Percentiles rank a stretch among this genome's conserved stretches.
Conservation (phyloP, 106 monocot genomes). For the Dendrobium chrysotoxum region DNA sequence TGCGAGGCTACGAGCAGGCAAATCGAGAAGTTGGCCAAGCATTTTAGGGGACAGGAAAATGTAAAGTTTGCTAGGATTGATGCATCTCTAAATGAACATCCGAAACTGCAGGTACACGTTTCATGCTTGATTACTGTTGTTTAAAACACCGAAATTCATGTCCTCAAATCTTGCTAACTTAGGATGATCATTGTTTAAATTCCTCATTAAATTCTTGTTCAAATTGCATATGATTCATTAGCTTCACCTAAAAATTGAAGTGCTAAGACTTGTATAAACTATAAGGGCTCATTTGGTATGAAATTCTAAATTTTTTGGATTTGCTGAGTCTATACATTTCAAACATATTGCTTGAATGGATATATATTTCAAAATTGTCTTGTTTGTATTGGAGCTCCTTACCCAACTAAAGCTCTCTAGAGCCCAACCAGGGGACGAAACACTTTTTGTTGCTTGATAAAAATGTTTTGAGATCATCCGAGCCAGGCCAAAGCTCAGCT, state of each 20-base stretch:
- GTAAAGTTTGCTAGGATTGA: constrained; percentile 82
- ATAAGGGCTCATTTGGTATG: too few relatives aligned
- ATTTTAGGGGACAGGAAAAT: constrained; percentile 46
- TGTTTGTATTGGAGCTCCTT: not conserved
- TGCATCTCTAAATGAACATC: constrained; percentile 90
- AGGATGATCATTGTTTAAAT: not conserved
- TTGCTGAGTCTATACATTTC: not conserved
- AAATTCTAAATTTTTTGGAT: too few relatives aligned
- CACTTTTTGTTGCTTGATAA: not conserved
- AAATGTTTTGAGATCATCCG: not conserved
- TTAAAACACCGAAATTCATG: not conserved
- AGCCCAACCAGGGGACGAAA: not conserved
- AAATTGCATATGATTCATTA: not conserved
- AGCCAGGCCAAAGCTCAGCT: not conserved
- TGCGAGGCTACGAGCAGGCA: constrained; percentile 71
- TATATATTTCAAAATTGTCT: not conserved
- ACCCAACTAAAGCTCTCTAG: not conserved
- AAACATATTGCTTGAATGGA: not conserved
- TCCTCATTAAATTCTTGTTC: not conserved
- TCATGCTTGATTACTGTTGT: not conserved
- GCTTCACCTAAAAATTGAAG: not conserved
- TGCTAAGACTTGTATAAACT: too few relatives aligned
- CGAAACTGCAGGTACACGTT: constrained; percentile 66
- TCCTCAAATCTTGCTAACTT: not conserved
- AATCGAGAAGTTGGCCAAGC: constrained; percentile 71